These are phyloP conservation scores for Misopates orontium DNA, from an alignment of 257 asterid genomes.

Conservation along the genomic window DNA sequence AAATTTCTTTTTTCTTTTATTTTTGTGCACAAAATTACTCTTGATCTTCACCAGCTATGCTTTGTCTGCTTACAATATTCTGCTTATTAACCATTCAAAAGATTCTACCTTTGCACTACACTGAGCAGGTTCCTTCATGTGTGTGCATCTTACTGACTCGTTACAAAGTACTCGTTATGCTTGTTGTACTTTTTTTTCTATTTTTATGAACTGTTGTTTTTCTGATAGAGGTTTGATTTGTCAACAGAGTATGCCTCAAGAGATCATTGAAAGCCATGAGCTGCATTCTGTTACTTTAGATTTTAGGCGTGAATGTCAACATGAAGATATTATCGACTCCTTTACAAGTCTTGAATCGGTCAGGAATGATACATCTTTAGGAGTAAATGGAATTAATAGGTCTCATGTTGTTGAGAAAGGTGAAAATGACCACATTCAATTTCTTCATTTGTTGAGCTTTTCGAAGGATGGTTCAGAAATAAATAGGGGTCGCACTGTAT, in stretches of 20 bases:
- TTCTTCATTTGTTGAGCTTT: slow-evolving; percentile 48
- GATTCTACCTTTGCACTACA: too few relatives aligned
- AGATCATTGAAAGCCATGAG: slow-evolving; percentile 54
- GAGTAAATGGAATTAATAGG: slow-evolving; percentile 37
- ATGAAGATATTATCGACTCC: slow-evolving; percentile 56
- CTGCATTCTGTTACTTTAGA: slow-evolving; percentile 61
- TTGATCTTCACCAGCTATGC: too few relatives aligned
- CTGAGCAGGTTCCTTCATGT: background rate
- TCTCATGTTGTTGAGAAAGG: slow-evolving; percentile 23
- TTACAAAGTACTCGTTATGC: background rate
- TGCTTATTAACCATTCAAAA: too few relatives aligned
- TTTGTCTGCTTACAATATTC: too few relatives aligned
- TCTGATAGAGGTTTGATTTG: slow-evolving; percentile 13
- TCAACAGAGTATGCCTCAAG: slow-evolving; percentile 64
- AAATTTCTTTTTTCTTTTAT: too few relatives aligned
- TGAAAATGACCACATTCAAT: slow-evolving; percentile 33
- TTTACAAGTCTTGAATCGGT: slow-evolving; percentile 50
- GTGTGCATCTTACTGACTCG: background rate
- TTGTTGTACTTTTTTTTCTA: background rate
- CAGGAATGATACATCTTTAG: slow-evolving; percentile 30
- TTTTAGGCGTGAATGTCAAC: slow-evolving; percentile 68
- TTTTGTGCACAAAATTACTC: too few relatives aligned
- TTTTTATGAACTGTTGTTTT: background rate
- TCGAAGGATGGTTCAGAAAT: slow-evolving; percentile 57
- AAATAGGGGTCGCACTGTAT: slow-evolving; percentile 60